Base-by-base conservation (phyloP, 2,329 filamentous ascomycete species). In the Monosporascus sp. region DNA sequence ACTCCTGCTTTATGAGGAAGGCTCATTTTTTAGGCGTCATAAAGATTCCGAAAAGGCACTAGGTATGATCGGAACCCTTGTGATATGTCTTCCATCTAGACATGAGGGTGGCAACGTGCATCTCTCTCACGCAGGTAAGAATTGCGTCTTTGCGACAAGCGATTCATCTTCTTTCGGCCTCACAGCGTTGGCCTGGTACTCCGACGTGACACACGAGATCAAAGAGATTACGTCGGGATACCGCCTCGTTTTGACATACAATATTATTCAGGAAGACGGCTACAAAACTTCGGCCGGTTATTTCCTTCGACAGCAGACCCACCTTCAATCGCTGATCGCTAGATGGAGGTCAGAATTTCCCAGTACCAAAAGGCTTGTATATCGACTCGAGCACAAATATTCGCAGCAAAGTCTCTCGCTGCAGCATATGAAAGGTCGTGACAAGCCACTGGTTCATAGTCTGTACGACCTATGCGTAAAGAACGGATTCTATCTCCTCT, bases 201-300 rank as follows among this genome's bases (percentile, higher is more conserved):
- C 75, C 0, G 76, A 80, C 54, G 75, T 80, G 2, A 68, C 64
- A 3, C 75, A 79, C 57, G 75, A 79, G 61, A 66, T 77, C 48
- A 67, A 69, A 41, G 67, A 68, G 5, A 63, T 80, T 1, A 65
- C 57, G 1, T 68, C 68, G 0, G 75, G 77, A 1, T 70, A 75
- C 56, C 72, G 77, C 2, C 60, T 75, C 2, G 74, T 76, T 5
- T 57, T 80, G 22, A 77, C 72, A 0, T 82, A 79, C 62, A 79
- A 79, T 52, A 65, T 80, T 6, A 60, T 77, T 17, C 63, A 71
- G 37, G 55, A 46, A n/a, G 37, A 50, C 1, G 41, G 20, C n/a
- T 5, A 24, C 4, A 46, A 48, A 5, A 53, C 54, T 15, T 60
- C 58, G 9, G 59, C 59, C 9, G 35, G 22, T 1, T n/a, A 56